Evolutionary conservation across 371 early-diverging fungal genomes (phyloP), one percentile per base, ranked within the genome.

Genomic region (Sporodiniella umbellata): DNA sequence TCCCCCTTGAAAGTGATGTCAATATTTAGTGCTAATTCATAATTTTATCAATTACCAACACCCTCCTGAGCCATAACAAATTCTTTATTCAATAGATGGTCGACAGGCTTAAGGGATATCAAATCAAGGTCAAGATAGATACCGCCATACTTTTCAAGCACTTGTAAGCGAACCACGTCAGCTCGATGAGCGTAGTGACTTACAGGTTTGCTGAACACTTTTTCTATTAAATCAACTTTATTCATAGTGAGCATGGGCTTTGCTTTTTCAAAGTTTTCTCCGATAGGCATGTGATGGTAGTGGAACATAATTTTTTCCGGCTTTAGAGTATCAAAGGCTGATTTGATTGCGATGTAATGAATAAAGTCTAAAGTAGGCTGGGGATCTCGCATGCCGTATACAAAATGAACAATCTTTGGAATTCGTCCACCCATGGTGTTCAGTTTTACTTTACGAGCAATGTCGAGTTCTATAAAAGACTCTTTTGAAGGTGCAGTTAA

Each of bases 41-140:
- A 4, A 1, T 8, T 30, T 30, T 42, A 10, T 24, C 12, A 14
- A 53, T 63, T 61, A 68, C 76, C 70, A 35, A 56, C 31, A 21
- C 75, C 78, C 56, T 78, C 78, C 45, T 74, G 71, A 1, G 61
- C 81, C 79, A 81, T 77, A 26, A 75, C 65, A 31, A 77, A 76
- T 28, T 72, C 68, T 17, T 68, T 51, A 19, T 68, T 61, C 2
- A 78, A 43, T 11, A 81, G 44, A 47, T 72, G 65, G 51, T 78
- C 81, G 0, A 80, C 35, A 0, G 77, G 60, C 31, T 70, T 66
- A 8, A 75, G 47, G 8, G 72, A 63, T n/a, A 80, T 63, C 14
- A 78, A 40, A 53, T 80, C 81, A 30, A 79, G 40, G 53, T 79
- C 81, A n/a, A 81, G 52, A 35, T 77, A 81, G 8, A 79, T 77